Conservation (phyloP, 2,329 filamentous ascomycete genomes). For the Amphichorda felina region DNA sequence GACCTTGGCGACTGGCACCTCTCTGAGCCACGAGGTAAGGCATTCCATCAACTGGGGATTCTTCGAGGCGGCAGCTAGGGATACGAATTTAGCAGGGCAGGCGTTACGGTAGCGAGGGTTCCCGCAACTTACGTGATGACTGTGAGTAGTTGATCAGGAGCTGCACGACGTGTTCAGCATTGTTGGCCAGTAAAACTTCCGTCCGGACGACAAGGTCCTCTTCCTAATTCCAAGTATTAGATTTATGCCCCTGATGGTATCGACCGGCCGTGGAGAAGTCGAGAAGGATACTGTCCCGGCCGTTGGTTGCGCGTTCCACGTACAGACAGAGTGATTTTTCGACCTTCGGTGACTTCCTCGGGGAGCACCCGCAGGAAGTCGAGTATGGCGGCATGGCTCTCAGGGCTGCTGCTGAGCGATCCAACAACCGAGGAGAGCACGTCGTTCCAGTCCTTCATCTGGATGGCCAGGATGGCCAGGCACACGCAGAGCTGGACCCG, state of each 20-base stretch:
- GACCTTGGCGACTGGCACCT: conserved; percentile 75
- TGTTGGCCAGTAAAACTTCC: conserved; percentile 79
- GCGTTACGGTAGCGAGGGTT: no score
- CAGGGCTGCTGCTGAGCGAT: conserved; percentile 62
- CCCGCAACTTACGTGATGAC: conserved; percentile 77
- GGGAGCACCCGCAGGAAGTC: conserved; percentile 95
- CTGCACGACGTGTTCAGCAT: conserved; percentile 75
- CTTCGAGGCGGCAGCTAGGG: conserved; percentile 58
- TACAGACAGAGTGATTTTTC: conserved; percentile 99
- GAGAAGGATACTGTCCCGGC: conserved; percentile 20
- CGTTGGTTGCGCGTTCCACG: conserved; percentile 53
- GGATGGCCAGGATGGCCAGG: conserved; percentile 86
- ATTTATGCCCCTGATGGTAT: conserved; percentile 19
- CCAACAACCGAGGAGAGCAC: conserved; percentile 74
- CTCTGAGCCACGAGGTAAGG: conserved; percentile 91
- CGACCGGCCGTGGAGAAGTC: conserved; percentile 21
- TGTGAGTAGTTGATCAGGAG: conserved; percentile 85
- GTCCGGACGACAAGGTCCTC: conserved; percentile 84
- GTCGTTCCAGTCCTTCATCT: conserved; percentile 93
- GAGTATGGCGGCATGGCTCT: conserved; percentile 76
- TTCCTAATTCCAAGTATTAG: conserved; percentile 58
- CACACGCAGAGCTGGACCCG: conserved; percentile 91
- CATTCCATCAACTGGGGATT: conserved; percentile 91
- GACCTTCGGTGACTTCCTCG: conserved; percentile 97
- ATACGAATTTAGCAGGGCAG: conserved; percentile 1